phyloP scores from a whole-genome alignment of 495 filamentous ascomycete genomes.

The Lasiosphaeria miniovina region DNA sequence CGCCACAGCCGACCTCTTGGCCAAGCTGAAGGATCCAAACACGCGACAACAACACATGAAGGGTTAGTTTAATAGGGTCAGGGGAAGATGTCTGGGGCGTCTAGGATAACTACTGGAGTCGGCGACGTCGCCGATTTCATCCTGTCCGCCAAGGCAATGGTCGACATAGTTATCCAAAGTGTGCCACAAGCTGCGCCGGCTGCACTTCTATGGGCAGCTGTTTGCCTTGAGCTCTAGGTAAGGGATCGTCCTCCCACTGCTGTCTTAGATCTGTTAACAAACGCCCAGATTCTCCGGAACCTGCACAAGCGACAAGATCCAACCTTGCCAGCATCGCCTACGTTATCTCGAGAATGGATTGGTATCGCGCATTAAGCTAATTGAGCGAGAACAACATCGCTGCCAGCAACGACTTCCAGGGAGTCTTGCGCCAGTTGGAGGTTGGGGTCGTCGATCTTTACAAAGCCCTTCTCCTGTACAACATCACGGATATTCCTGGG shows the following conservation, averaged over 20 bases:
- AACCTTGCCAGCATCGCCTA: constrained; percentile 31
- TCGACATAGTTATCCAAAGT: constrained; percentile 15
- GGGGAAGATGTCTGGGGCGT: constrained; percentile 18
- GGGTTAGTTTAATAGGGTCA: constrained; percentile 20
- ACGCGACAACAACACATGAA: constrained; percentile 19
- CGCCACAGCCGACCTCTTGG: constrained; percentile 2
- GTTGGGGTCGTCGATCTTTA: constrained; percentile 25
- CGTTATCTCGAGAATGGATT: constrained; percentile 34
- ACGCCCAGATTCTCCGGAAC: constrained; percentile 20
- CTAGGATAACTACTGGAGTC: constrained; percentile 17
- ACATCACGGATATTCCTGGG: no score
- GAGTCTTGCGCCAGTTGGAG: constrained; percentile 11
- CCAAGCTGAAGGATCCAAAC: constrained; percentile 15
- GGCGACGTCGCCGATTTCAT: constrained; percentile 19
- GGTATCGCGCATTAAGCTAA: constrained; percentile 32
- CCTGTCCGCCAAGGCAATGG: constrained; percentile 20
- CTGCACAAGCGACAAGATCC: constrained; percentile 26
- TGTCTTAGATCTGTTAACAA: constrained; percentile 8
- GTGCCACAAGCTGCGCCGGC: constrained; percentile 22
- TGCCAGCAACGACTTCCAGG: constrained; percentile 2
- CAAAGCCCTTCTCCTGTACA: constrained; percentile 24
- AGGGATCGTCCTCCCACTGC: constrained; percentile 5
- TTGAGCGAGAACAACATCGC: constrained; percentile 13
- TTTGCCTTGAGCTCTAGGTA: constrained; percentile 24
- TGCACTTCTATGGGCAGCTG: constrained; percentile 24